phyloP scores from a whole-genome alignment of 768 basidiomycete genomes.

The Porphyrellus cyaneotinctus region DNA sequence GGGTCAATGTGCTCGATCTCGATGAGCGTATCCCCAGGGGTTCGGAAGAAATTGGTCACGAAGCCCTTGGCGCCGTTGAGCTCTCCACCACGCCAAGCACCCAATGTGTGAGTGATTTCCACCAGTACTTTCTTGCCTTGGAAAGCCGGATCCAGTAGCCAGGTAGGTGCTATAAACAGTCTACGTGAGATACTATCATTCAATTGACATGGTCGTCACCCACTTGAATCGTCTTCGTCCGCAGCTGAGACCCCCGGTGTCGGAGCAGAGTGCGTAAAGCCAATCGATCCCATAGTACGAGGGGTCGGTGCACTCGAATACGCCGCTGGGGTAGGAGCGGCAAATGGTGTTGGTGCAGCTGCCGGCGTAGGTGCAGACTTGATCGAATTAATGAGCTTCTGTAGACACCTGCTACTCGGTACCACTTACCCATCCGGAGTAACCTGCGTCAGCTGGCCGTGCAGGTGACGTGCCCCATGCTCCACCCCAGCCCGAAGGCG shows the following conservation, averaged over 20 bases:
- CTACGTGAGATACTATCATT: conserved; percentile 19
- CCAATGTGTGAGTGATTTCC: conserved; percentile 26
- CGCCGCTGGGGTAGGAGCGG: conserved; percentile 29
- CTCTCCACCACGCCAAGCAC: conserved; percentile 29
- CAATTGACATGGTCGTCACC: conserved; percentile 8
- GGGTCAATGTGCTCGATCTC: conserved; percentile 30
- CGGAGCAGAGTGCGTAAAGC: conserved; percentile 27
- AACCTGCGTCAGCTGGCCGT: conserved; percentile 30
- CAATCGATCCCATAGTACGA: conserved; percentile 23
- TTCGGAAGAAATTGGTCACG: conserved; percentile 24
- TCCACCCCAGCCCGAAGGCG: conserved; percentile 43
- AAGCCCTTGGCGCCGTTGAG: conserved; percentile 27
- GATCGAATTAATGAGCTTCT: conserved; percentile 1
- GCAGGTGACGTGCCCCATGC: conserved; percentile 33
- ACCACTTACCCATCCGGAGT: conserved; percentile 33
- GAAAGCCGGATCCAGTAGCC: conserved; percentile 29
- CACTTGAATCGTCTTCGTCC: conserved; percentile 30
- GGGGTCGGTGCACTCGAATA: conserved; percentile 33
- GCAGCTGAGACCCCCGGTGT: conserved; percentile 27
- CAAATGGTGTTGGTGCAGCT: conserved; percentile 38
- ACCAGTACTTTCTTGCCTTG: conserved; percentile 28
- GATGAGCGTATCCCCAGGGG: conserved; percentile 26
- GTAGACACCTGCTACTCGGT: conserved; percentile 20
- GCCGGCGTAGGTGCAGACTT: conserved; percentile 38
- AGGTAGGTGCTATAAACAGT: conserved; percentile 20